Base-by-base conservation (phyloP, 192 early-diverging fungal genomes). In the Backusella australiensis region DNA sequence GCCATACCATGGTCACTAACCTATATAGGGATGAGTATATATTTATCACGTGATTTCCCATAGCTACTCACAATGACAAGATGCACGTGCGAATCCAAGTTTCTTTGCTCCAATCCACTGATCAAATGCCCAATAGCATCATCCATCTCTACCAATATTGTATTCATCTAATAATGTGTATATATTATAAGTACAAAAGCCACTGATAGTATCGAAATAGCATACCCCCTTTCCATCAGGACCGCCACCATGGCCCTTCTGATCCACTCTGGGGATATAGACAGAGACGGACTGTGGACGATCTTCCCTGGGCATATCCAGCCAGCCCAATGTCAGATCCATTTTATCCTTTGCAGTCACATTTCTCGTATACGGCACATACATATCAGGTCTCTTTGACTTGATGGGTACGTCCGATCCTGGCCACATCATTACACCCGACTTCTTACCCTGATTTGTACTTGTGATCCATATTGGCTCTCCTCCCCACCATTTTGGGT, bases 1-100 rank as follows among this genome's bases (percentile, higher is more conserved):
- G 91, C 82, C 96, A 98, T 98, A 6, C 96, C 96, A 53, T 98
- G 96, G 80, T 98, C 96, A 77, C 93, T 95, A 59, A 91, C 85
- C 52, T 91, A 72, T 69, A 86, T 74, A n/a, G n/a, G 39, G 0
- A 72, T 69, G 46, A 14, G 21, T 34, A 68, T 19, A 79, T 3
- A 34, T 8, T 72, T 26, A 78, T 19, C 11, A 74, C 3, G 26
- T 85, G 85, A 63, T 88, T 76, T 11, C 17, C 86, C 67, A 35
- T 21, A 41, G n/a, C 0, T 23, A 73, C 72, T 78, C 23, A 82
- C 82, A n/a, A 83, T 53, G 5, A 80, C 78, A 1, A 96, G 41
- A 77, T 96, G 92, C 29, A 95, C 91, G 14, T 86, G 75, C 15
- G 88, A 39, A 14, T 87, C 84, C 71, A 94, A 80, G 63, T 90